Evolutionary conservation across 352 stramenopile species (phyloP), one percentile per base, ranked within the genome.

Genomic region (Pythium guiyangense): DNA sequence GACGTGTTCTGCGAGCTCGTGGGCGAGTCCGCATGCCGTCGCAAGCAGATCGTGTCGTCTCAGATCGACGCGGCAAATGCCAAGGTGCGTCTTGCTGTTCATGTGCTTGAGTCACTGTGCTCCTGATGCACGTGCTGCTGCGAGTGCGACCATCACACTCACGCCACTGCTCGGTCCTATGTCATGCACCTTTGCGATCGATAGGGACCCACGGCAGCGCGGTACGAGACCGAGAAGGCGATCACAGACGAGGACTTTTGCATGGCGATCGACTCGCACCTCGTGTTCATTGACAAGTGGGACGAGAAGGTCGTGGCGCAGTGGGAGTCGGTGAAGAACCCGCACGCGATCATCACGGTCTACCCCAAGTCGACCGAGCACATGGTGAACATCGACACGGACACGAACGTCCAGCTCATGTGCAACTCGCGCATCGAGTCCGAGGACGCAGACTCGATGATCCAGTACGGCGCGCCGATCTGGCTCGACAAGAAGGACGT

Each of bases 201-300:
- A 35, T 15, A 90, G 79, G 83, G 83, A 18, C 83, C 83, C 0
- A 92, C 83, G 22, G 69, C 70, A 18, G 83, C 79, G 27, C 74
- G 83, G 15, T 92, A 88, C 52, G 73, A 85, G 63, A 88, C 83
- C 17, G 83, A 90, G 59, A 84, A 88, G 49, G 78, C 72, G 34
- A 88, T 92, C 57, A 74, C 66, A 17, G 73, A 90, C 59, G 83
- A 92, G 55, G 76, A 90, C 60, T 92, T 92, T 37, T 90, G 79
- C 64, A 72, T 92, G 59, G 69, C 78, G 18, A 88, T 92, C 60
- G 83, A 92, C 60, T 92, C 83, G 55, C 83, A 92, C 64, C 60
- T 92, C 31, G 51, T 92, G 26, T 92, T 92, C 58, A 73, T 90
- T 48, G 66, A 71, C 6, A 58, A 79, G n/a, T 92, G 83, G 83